Percentiles rank a stretch among this genome's conserved stretches.
These are phyloP conservation scores for Cladorrhinum sp. DNA, from an alignment of 2,329 filamentous ascomycete genomes.

Conservation along the genomic window DNA sequence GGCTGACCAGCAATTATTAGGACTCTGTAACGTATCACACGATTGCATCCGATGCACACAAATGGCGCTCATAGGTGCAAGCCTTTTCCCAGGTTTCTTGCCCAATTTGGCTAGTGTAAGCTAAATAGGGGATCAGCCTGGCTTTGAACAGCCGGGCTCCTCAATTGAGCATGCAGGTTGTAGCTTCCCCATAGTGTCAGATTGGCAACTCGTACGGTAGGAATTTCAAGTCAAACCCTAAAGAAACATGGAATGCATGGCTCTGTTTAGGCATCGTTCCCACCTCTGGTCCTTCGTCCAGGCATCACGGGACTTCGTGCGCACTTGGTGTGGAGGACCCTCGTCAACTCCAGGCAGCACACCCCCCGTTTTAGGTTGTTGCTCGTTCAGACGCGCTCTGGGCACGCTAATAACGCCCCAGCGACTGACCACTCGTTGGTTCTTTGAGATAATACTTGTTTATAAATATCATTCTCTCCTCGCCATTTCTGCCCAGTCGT, in stretches of 20 bases:
- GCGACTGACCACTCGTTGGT: not conserved
- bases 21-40: too few relatives aligned
- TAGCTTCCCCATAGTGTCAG: not conserved
- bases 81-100: too few relatives aligned
- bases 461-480: not conserved
- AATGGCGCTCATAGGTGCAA: too few relatives aligned
- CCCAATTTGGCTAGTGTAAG: too few relatives aligned
- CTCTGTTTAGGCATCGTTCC: not conserved
- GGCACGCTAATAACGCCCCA: not conserved
- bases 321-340: conserved; percentile 6
- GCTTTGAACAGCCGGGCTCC: not conserved
- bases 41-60: too few relatives aligned
- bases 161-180: conserved; percentile 6
- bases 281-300: not conserved
- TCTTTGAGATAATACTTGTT: not conserved
- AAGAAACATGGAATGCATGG: not conserved
- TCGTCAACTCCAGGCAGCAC: conserved; percentile 22
- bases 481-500: too few relatives aligned
- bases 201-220: not conserved
- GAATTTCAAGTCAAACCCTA: not conserved
- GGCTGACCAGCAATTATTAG: too few relatives aligned
- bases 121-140: too few relatives aligned
- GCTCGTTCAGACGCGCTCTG: not conserved
- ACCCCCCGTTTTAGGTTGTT: conserved; percentile 7
- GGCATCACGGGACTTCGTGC: conserved; percentile 23